A percentile compares a stretch with the other conserved stretches of the same genome.
phyloP scores from a whole-genome alignment of 2,329 filamentous ascomycete genomes.

The Pezicula radicicola region DNA sequence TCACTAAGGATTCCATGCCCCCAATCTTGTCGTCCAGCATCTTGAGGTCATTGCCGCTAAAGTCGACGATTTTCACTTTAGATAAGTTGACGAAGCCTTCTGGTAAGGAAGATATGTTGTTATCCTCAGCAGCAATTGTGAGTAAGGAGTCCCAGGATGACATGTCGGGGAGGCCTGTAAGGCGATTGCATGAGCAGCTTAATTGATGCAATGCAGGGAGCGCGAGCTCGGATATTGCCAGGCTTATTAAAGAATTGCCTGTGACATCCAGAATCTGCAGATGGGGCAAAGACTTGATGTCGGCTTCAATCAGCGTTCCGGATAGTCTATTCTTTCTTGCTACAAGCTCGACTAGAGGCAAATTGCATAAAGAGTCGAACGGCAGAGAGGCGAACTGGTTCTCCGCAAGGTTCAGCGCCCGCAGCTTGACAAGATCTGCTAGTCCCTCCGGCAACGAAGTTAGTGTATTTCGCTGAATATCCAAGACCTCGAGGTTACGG shows the following conservation, averaged over 20 bases:
- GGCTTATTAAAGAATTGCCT: slow-evolving; percentile 62
- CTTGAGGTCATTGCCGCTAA: slow-evolving; percentile 81
- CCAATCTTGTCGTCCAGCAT: slow-evolving; percentile 73
- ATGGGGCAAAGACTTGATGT: slow-evolving; percentile 53
- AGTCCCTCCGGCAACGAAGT: slow-evolving; percentile 66
- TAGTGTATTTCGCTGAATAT: slow-evolving; percentile 78
- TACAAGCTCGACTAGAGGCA: slow-evolving; percentile 72
- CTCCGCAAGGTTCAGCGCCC: slow-evolving; percentile 74
- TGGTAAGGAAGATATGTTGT: slow-evolving; percentile 74
- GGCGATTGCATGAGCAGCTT: slow-evolving; percentile 75
- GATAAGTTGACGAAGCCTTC: slow-evolving; percentile 67
- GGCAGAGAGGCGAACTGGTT: slow-evolving; percentile 74
- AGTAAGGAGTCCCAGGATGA: slow-evolving; percentile 70
- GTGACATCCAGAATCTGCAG: slow-evolving; percentile 78
- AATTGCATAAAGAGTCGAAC: slow-evolving; percentile 61
- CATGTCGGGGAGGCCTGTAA: slow-evolving; percentile 71
- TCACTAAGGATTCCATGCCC: slow-evolving; percentile 72
- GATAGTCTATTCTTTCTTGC: slow-evolving; percentile 76
- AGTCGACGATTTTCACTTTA: slow-evolving; percentile 73
- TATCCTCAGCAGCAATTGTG: slow-evolving; percentile 77
- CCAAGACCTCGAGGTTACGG: slow-evolving; percentile 71
- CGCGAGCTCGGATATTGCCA: slow-evolving; percentile 30
- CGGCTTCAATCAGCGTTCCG: slow-evolving; percentile 66
- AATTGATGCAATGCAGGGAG: slow-evolving; percentile 70
- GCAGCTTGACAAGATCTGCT: slow-evolving; percentile 64